phyloP scores from a whole-genome alignment of 345 rosid species.

The Linum trigynum region DNA sequence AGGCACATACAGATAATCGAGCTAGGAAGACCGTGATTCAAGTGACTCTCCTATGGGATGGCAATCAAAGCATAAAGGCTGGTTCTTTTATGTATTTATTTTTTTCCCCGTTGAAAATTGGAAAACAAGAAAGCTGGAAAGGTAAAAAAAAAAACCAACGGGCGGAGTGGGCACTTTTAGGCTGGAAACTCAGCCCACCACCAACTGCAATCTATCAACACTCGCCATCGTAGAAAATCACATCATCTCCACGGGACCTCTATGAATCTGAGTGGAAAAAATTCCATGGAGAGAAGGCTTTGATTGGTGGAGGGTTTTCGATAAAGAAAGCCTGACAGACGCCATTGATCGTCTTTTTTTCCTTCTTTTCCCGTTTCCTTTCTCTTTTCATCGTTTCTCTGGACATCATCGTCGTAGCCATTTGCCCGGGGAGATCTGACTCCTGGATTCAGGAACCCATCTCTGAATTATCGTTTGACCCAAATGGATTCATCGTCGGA shows the following conservation, averaged over 20 bases:
- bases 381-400: too few relatives aligned
- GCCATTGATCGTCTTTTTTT: conserved; percentile 11
- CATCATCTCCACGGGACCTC: background rate
- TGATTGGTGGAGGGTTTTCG: background rate
- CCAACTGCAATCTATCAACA: conserved; percentile 18
- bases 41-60: too few relatives aligned
- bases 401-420: too few relatives aligned
- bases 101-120: background rate
- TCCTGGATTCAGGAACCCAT: too few relatives aligned
- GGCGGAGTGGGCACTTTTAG: conserved; percentile 43
- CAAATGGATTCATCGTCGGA: conserved; percentile 50
- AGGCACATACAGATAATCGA: background rate
- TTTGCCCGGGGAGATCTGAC: too few relatives aligned
- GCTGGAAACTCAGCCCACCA: conserved; percentile 37
- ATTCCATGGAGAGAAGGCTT: background rate
- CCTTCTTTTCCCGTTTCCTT: background rate
- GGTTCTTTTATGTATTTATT: background rate
- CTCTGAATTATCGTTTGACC: background rate
- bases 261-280: background rate
- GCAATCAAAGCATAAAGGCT: background rate
- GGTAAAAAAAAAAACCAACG: conserved; percentile 10
- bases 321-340: conserved; percentile 3
- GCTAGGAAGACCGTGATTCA: too few relatives aligned
- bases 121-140: conserved; percentile 1
- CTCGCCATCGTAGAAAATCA: background rate